Base-by-base conservation (phyloP, 1,139 yeast species). In the Yamadazyma diospyri region DNA sequence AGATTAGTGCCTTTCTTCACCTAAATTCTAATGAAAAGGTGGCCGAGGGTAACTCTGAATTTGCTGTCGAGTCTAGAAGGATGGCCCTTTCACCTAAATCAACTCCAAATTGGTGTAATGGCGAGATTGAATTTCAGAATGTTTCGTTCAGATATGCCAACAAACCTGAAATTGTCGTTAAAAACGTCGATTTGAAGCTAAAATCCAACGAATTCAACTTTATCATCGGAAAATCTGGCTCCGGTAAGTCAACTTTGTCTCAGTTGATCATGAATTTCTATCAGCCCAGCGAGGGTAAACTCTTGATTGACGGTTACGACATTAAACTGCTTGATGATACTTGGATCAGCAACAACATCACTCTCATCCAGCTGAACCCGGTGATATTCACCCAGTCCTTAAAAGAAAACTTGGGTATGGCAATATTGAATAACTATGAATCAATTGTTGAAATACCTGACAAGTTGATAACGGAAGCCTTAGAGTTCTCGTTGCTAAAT, bases 161-260 rank as follows among this genome's bases (percentile, higher is more conserved):
- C 1, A 68, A 89, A 41, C 62, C 66, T 0, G 63, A 65, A 4
- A 48, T 48, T 1, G 75, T 75, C 0, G 53, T 89, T 13, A 53
- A 68, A 1, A 43, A 69, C 29, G 60, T 82, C 1, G 50, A 58
- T 13, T 41, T 84, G 25, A 44, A 48, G 1, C 59, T 89, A 20
- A 56, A 63, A 5, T 55, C 73, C 0, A 70, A 74, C 1, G 47
- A 61, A 24, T 51, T 75, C 13, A 77, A 80, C 3, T 89, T 76
- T 47, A 55, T 92, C 2, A 72, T 92, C 30, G 98, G 98, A 0
- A 69, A 71, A 40, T 87, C 97, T 0, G 98, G 98, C 0, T 79
- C 92, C 0, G 98, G 98, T 0, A 92, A 92, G 53, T 87, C 97
- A 0, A 84, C 97, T 0, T 42, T 92, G 8, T 75, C 83, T 0